These are phyloP conservation scores for Kwoniella bestiolae DNA, from an alignment of 768 basidiomycete species.

Conservation along the genomic window DNA sequence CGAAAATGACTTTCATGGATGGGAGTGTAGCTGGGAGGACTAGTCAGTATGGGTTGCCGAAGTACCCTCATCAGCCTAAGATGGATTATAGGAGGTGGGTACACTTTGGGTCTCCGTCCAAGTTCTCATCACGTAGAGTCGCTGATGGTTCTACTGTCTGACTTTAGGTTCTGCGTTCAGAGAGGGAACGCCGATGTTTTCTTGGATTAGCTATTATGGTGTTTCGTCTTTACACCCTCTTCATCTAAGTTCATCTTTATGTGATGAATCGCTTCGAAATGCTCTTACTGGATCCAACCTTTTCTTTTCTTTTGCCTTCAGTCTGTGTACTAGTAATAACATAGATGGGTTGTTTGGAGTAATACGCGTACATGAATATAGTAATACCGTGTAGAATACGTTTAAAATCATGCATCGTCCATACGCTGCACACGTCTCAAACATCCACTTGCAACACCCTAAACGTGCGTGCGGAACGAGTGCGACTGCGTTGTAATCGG, in stretches of 20 bases:
- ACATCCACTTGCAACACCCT: too few relatives aligned
- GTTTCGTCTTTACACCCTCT: not conserved
- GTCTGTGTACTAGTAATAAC: too few relatives aligned
- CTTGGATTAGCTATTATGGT: constrained; percentile 22
- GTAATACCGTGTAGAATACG: not conserved
- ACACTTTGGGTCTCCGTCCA: too few relatives aligned
- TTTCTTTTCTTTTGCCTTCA: too few relatives aligned
- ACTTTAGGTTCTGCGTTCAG: constrained; percentile 48
- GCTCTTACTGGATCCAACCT: not conserved
- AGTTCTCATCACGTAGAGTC: not conserved
- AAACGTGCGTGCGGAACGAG: not conserved
- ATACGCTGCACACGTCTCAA: too few relatives aligned
- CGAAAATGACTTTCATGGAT: constrained; percentile 50
- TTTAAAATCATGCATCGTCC: too few relatives aligned
- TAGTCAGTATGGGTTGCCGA: constrained; percentile 50
- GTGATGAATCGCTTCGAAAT: not conserved
- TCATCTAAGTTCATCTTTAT: not conserved
- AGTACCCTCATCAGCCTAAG: constrained; percentile 43
- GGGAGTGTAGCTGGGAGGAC: constrained; percentile 42
- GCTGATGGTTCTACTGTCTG: not conserved
- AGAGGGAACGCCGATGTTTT: constrained; percentile 52
- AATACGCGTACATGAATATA: too few relatives aligned
- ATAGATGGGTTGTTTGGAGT: not conserved
- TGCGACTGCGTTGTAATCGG: not conserved
- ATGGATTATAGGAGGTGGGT: constrained; percentile 48